Conservation (phyloP, 1,284 basidiomycete genomes). For the Ustilago lituana region DNA sequence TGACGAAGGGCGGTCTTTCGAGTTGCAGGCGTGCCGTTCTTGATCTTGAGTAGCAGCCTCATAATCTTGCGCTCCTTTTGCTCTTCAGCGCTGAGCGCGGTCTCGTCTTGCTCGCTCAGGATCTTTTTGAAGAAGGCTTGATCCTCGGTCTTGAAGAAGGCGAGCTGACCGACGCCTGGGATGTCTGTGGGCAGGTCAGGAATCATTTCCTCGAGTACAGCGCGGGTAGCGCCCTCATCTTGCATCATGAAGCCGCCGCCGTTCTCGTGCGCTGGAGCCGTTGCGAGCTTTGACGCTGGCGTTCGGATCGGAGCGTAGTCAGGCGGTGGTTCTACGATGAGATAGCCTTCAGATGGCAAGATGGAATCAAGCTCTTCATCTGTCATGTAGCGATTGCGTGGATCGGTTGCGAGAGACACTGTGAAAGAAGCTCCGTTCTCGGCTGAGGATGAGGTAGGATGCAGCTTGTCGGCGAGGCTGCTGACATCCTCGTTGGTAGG, state of each 20-base stretch:
- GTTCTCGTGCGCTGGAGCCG: slow-evolving; percentile 71
- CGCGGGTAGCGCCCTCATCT: slow-evolving; percentile 88
- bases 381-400: slow-evolving; percentile 90
- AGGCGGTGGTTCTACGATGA: slow-evolving; percentile 89
- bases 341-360: slow-evolving; percentile 87
- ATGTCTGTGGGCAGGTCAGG: slow-evolving; percentile 98
- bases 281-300: slow-evolving; percentile 78
- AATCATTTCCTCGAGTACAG: slow-evolving; percentile 82
- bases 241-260: slow-evolving; percentile 91
- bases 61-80: slow-evolving; percentile 99
- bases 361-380: slow-evolving; percentile 95
- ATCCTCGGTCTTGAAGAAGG: slow-evolving; percentile 98
- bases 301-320: slow-evolving; percentile 87
- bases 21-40: slow-evolving; percentile 98
- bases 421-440: slow-evolving; percentile 13
- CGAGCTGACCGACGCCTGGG: slow-evolving; percentile 93
- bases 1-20: slow-evolving; percentile 96
- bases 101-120: slow-evolving; percentile 89
- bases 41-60: slow-evolving; percentile 99
- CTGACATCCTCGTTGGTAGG: slow-evolving; percentile 67
- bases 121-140: slow-evolving; percentile 98
- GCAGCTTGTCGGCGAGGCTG: background rate
- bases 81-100: slow-evolving; percentile 86
- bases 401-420: slow-evolving; percentile 71
- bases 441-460: background rate